Percentiles rank a stretch among this genome's conserved stretches.
phyloP scores from a whole-genome alignment of 176 grass and related monocot genomes.

The Thalia dealbata region DNA sequence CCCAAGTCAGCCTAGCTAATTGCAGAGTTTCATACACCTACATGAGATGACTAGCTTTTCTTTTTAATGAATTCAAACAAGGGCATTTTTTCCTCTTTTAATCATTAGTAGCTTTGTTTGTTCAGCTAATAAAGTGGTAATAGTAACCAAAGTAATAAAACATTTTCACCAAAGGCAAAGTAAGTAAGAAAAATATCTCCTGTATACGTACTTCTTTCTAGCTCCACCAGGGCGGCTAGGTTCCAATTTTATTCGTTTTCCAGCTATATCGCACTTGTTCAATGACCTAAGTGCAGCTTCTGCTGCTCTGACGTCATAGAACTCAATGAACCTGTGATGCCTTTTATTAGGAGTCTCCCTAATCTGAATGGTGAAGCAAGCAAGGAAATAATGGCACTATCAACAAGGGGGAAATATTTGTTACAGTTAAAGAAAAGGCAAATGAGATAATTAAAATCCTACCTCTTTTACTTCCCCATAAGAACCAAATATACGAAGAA shows the following conservation, averaged over 20 bases:
- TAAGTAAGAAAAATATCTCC: background rate
- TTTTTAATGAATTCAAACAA: background rate
- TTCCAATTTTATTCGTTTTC: conserved; percentile 49
- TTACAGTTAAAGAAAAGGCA: background rate
- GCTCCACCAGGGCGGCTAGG: conserved; percentile 42
- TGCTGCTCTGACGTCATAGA: conserved; percentile 47
- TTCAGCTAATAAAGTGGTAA: background rate
- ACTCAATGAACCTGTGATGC: conserved; percentile 44
- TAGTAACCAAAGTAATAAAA: background rate
- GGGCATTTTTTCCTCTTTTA: background rate
- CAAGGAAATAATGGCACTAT: background rate
- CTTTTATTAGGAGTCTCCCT: conserved; percentile 48
- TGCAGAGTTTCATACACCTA: background rate
- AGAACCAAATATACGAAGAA: conserved; percentile 33
- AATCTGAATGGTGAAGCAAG: conserved; percentile 20
- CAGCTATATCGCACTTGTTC: conserved; percentile 42
- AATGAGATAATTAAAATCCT: background rate
- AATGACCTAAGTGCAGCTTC: conserved; percentile 37
- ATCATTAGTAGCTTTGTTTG: background rate
- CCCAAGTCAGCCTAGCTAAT: background rate
- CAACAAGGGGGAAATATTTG: background rate
- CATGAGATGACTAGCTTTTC: background rate
- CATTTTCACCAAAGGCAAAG: background rate
- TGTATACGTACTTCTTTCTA: conserved; percentile 30
- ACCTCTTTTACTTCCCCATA: conserved; percentile 55